Conservation (phyloP, 2,329 filamentous ascomycete genomes). For the Aspergillus fumigatus region DNA sequence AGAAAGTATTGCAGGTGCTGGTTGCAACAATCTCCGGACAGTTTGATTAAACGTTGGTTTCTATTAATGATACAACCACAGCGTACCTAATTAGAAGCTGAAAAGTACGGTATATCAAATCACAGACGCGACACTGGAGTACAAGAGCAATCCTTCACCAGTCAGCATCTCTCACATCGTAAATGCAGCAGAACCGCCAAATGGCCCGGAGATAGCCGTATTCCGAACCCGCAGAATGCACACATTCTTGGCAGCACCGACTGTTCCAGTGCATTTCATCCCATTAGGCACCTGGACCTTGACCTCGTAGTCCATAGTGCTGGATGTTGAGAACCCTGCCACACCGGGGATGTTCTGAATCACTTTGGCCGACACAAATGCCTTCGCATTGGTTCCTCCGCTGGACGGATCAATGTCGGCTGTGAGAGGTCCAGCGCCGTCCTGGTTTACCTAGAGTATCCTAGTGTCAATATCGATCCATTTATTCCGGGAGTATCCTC, state of each 20-base stretch:
- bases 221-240: conserved; percentile 64
- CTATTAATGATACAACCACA: no score
- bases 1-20: no score
- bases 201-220: conserved; percentile 58
- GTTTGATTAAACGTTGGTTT: no score
- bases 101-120: no score
- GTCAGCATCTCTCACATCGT: conserved; percentile 43
- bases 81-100: no score
- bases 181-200: conserved; percentile 63
- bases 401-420: conserved; percentile 60
- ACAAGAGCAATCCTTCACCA: background rate
- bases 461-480: background rate
- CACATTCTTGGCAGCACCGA: conserved; percentile 57
- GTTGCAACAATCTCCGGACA: no score
- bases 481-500: background rate
- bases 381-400: conserved; percentile 55
- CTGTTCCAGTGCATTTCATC: conserved; percentile 61
- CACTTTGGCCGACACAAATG: conserved; percentile 58
- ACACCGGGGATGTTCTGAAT: conserved; percentile 60
- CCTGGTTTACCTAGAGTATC: conserved; percentile 56
- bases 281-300: conserved; percentile 62
- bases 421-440: conserved; percentile 61
- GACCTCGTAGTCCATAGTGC: conserved; percentile 61
- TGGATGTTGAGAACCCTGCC: conserved; percentile 55
- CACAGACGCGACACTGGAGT: no score